phyloP scores from a whole-genome alignment of 345 rosid genomes.

The Murraya paniculata region DNA sequence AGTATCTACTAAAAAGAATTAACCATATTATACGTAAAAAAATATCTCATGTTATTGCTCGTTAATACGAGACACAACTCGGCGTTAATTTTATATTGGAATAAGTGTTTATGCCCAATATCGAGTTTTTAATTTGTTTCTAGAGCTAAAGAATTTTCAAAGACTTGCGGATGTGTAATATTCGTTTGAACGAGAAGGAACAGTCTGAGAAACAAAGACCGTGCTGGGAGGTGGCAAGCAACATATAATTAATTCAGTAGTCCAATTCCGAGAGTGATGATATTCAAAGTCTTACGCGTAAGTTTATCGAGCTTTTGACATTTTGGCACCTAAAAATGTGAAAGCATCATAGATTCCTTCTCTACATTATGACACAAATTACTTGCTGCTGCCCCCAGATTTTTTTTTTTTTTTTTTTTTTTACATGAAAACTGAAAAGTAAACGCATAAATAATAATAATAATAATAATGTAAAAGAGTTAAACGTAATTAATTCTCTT shows the following conservation, averaged over 20 bases:
- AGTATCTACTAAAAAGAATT: too few species aligned
- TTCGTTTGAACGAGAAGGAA: neutral
- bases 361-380: neutral
- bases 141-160: neutral
- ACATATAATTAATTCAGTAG: neutral
- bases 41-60: too few species aligned
- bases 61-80: neutral
- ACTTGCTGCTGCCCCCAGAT: neutral
- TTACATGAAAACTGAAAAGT: neutral
- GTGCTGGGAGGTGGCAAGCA: neutral
- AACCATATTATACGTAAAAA: too few species aligned
- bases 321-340: neutral
- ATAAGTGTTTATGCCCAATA: neutral
- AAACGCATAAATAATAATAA: neutral
- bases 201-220: conserved; percentile 18
- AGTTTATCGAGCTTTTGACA: neutral
- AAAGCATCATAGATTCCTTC: conserved; percentile 14
- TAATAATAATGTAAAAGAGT: too few species aligned
- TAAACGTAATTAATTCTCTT: neutral
- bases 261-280: neutral
- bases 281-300: conserved; percentile 9
- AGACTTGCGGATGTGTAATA: neutral
- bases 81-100: too few species aligned
- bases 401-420: neutral
- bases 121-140: neutral